Conservation (phyloP, 805 yeast genomes). For the Saccharomycopsis microspora region DNA sequence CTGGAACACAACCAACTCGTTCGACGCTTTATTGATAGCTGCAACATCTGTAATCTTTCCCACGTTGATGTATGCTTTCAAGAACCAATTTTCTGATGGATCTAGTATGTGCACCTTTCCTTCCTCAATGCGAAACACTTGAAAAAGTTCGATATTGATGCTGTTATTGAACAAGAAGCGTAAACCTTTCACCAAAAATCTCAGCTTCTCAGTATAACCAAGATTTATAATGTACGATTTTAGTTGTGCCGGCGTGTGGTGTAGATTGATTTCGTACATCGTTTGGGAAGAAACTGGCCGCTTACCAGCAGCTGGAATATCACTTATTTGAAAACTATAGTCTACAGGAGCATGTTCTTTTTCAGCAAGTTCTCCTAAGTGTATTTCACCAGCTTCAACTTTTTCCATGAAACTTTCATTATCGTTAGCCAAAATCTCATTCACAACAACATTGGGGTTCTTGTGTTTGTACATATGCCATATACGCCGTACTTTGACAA, state of each 20-base stretch:
- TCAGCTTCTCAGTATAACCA: slow-evolving; percentile 58
- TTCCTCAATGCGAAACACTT: slow-evolving; percentile 23
- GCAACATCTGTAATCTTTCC: slow-evolving; percentile 68
- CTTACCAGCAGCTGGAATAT: slow-evolving; percentile 70
- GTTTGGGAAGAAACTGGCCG: slow-evolving; percentile 55
- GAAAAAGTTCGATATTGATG: slow-evolving; percentile 47
- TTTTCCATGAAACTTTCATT: slow-evolving; percentile 1
- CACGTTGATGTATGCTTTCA: slow-evolving; percentile 62
- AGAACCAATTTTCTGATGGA: slow-evolving; percentile 39
- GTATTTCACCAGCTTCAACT: neutral
- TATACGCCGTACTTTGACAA: neutral
- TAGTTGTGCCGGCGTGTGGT: slow-evolving; percentile 24
- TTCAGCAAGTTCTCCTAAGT: neutral
- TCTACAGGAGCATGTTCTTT: neutral
- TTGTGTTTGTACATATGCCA: slow-evolving; percentile 12
- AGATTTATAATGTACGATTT: slow-evolving; percentile 39
- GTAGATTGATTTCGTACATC: slow-evolving; percentile 40
- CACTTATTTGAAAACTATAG: slow-evolving; percentile 39
- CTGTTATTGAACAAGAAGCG: slow-evolving; percentile 48
- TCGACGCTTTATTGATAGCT: slow-evolving; percentile 51
- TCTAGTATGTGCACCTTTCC: slow-evolving; percentile 31
- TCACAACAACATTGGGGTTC: slow-evolving; percentile 12
- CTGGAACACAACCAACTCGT: slow-evolving; percentile 50
- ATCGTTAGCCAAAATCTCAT: slow-evolving; percentile 11
- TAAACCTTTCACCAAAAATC: slow-evolving; percentile 50